phyloP scores from a whole-genome alignment of 108 stramenopile genomes.

The Nannochloropsis granulata region DNA sequence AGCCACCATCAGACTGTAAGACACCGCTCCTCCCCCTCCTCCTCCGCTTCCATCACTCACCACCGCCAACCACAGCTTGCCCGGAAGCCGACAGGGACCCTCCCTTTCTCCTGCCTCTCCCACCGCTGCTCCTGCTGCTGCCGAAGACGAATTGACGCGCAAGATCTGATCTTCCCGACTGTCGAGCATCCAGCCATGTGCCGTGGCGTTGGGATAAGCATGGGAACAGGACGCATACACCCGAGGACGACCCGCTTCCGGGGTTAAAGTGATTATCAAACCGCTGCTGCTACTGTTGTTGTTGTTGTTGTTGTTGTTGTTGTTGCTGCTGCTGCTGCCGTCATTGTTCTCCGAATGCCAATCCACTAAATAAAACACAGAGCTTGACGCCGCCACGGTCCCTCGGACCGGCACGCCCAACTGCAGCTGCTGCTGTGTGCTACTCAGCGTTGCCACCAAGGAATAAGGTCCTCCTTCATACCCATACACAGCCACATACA shows the following conservation, averaged over 20 bases:
- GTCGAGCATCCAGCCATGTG: background rate
- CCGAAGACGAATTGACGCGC: background rate
- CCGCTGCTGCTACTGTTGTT: background rate
- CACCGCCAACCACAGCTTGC: background rate
- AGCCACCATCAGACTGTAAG: background rate
- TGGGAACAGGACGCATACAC: background rate
- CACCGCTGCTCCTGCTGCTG: background rate
- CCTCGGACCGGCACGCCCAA: background rate
- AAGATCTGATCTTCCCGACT: background rate
- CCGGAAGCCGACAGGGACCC: background rate
- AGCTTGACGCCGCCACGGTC: background rate
- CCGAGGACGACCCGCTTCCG: background rate
- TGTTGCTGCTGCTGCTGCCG: background rate
- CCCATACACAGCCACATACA: constrained; percentile 19
- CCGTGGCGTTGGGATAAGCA: background rate
- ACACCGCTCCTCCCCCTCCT: background rate
- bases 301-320: background rate
- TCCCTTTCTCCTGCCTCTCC: background rate
- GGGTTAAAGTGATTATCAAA: background rate
- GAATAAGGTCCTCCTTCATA: background rate
- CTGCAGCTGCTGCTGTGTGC: background rate
- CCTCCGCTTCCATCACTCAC: background rate
- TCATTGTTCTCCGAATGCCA: background rate
- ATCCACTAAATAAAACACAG: background rate
- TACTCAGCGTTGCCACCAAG: background rate